Conservation (phyloP, 768 basidiomycete species). For the Russula sp. region DNA sequence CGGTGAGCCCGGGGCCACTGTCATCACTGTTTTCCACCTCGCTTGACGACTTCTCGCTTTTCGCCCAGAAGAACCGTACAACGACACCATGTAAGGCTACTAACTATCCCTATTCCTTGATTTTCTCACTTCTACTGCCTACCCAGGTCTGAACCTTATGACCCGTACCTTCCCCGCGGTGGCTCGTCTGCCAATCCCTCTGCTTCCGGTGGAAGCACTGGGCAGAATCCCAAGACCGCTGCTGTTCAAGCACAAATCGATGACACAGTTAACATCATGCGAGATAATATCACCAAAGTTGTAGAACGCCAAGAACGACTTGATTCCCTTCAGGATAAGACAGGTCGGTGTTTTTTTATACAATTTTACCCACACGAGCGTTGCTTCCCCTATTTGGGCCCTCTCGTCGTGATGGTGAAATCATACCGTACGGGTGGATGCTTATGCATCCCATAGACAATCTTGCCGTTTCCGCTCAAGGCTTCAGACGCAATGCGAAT, state of each 20-base stretch:
- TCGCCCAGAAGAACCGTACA: conserved; percentile 19
- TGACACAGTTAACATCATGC: conserved; percentile 96
- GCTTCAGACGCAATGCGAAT: conserved; percentile 96
- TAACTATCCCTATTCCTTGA: conserved; percentile 8
- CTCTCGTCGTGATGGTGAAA: background rate
- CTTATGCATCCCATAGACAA: conserved; percentile 57
- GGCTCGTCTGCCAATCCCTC: conserved; percentile 57
- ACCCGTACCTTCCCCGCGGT: conserved; percentile 93
- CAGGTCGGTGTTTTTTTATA: conserved; percentile 61
- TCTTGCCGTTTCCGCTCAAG: conserved; percentile 97
- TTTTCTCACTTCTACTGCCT: conserved; percentile 23
- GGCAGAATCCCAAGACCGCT: conserved; percentile 80
- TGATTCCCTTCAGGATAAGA: conserved; percentile 96
- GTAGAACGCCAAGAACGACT: conserved; percentile 93
- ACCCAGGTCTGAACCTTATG: conserved; percentile 93
- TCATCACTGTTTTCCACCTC: background rate
- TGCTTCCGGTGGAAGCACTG: conserved; percentile 40
- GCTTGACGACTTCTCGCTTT: background rate
- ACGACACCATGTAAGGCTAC: conserved; percentile 26
- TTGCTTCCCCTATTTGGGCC: background rate
- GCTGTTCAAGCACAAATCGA: conserved; percentile 97
- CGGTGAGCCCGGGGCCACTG: conserved; percentile 25
- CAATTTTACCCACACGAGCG: background rate
- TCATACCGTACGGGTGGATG: background rate
- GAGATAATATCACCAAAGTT: conserved; percentile 95